Percentiles rank a stretch among this genome's conserved stretches.
These are phyloP conservation scores for Cytospora chrysosperma DNA, from an alignment of 2,329 filamentous ascomycete species.

Conservation along the genomic window DNA sequence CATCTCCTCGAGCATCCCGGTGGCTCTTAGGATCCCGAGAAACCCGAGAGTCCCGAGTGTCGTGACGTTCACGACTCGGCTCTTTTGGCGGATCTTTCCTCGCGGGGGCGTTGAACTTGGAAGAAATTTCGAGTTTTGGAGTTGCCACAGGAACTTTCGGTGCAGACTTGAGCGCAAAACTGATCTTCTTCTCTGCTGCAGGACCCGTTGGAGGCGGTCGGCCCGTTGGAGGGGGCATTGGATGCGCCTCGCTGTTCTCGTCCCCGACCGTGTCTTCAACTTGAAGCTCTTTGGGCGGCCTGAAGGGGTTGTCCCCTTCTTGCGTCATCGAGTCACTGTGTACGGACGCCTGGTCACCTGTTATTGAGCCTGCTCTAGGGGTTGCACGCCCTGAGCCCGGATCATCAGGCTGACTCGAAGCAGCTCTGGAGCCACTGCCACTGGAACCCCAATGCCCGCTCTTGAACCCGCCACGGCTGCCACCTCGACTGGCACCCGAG, in stretches of 20 bases:
- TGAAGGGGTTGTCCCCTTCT: conserved; percentile 60
- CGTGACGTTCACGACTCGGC: conserved; percentile 42
- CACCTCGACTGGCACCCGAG: conserved; percentile 49
- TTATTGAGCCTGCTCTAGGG: conserved; percentile 24
- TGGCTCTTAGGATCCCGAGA: conserved; percentile 18
- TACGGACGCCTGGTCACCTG: conserved; percentile 15
- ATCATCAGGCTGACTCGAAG: conserved; percentile 32
- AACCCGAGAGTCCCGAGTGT: conserved; percentile 32
- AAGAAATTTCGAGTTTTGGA: conserved; percentile 65
- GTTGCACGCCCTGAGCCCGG: conserved; percentile 29
- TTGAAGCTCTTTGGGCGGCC: conserved; percentile 63
- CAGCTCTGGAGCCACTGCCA: conserved; percentile 36
- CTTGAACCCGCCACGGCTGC: conserved; percentile 62
- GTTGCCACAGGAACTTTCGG: conserved; percentile 56
- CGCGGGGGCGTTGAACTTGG: conserved; percentile 63
- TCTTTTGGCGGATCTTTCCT: conserved; percentile 21
- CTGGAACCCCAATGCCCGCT: conserved; percentile 69
- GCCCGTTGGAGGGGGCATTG: conserved; percentile 52
- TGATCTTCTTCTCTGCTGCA: conserved; percentile 69
- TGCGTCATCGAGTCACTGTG: conserved; percentile 38
- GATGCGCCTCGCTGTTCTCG: conserved; percentile 45
- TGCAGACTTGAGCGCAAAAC: conserved; percentile 86
- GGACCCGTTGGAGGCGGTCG: conserved; percentile 55
- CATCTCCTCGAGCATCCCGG: conserved; percentile 30
- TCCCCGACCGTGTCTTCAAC: conserved; percentile 61